Conservation (phyloP, 768 basidiomycete genomes). For the Coprinopsis strossmayeri region DNA sequence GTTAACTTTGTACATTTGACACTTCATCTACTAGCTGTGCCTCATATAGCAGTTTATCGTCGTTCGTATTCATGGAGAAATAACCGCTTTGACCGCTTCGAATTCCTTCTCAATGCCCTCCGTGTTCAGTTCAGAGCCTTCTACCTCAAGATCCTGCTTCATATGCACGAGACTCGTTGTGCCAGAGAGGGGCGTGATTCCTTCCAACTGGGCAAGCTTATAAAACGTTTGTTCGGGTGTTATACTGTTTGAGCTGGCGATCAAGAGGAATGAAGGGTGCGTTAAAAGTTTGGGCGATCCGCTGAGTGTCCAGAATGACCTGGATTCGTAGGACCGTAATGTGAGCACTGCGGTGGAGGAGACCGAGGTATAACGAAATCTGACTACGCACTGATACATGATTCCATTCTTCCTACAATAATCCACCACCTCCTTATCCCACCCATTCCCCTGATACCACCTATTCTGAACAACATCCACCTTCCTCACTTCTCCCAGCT, state of each 20-base stretch:
- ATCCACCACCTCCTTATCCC: slow-evolving; percentile 59
- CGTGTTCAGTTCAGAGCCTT: slow-evolving; percentile 5
- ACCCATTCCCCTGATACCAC: slow-evolving; percentile 78
- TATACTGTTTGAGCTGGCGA: slow-evolving; percentile 40
- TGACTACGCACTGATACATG: slow-evolving; percentile 57
- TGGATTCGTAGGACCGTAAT: slow-evolving; percentile 21
- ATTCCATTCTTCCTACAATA: slow-evolving; percentile 61
- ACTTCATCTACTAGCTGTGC: no score
- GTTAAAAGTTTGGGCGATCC: slow-evolving; percentile 62
- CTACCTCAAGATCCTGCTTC: slow-evolving; percentile 19
- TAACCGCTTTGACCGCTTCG: neutral
- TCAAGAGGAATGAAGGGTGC: slow-evolving; percentile 36
- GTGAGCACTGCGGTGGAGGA: neutral
- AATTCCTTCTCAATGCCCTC: slow-evolving; percentile 7
- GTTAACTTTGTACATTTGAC: no score
- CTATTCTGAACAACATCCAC: slow-evolving; percentile 78
- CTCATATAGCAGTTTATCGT: no score
- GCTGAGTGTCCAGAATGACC: slow-evolving; percentile 84
- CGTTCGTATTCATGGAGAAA: no score
- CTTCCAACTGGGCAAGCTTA: slow-evolving; percentile 58
- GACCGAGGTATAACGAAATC: neutral
- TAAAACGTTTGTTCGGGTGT: slow-evolving; percentile 65
- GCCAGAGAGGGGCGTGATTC: slow-evolving; percentile 69
- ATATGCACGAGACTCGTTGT: slow-evolving; percentile 65
- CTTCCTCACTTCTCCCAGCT: slow-evolving; percentile 45